Evolutionary conservation across 2,329 filamentous ascomycete genomes (phyloP), one percentile per base, ranked within the genome.

Genomic region (Pseudocercospora ulei): DNA sequence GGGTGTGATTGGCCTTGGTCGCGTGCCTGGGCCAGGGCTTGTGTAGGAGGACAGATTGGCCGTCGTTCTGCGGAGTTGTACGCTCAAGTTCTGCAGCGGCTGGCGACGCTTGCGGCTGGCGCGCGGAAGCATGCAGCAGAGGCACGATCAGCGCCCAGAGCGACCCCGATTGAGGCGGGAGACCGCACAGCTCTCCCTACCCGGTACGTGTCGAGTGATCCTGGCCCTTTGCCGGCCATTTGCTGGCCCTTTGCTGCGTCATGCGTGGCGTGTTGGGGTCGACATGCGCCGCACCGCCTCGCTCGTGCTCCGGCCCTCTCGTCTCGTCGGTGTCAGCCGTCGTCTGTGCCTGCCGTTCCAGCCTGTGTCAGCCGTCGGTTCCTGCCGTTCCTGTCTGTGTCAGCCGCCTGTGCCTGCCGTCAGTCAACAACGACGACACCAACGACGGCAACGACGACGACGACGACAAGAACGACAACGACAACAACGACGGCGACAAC

Each of bases 311-410:
- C 11, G 35, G 41, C 38, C 35, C 37, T 25, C 43, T 43, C 46
- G 41, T 47, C 39, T 41, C 47, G 44, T 44, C 47, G 35, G 39
- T 41, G n/a, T n/a, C n/a, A n/a, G n/a, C n/a, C n/a, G n/a, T n/a
- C n/a, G n/a, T n/a, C n/a, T n/a, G n/a, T n/a, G n/a, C n/a, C n/a
- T n/a, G n/a, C n/a, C n/a, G n/a, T n/a, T n/a, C n/a, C n/a, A n/a
- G n/a, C 37, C 28, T 45, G 47, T 49, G 41, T 47, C 39, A 43
- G 44, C 44, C 47, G 44, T 44, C 47, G 35, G 39, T 41, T n/a
- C n/a, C n/a, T n/a, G n/a, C n/a, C n/a, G n/a, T n/a, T n/a, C n/a
- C n/a, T n/a, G n/a, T n/a, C n/a, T n/a, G n/a, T n/a, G n/a, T n/a
- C n/a, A n/a, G n/a, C n/a, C n/a, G n/a, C n/a, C n/a, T n/a, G n/a